A percentile compares a stretch with the other conserved stretches of the same genome.
These are phyloP conservation scores for Cladosporium colombiae DNA, from an alignment of 2,329 filamentous ascomycete species.

Conservation along the genomic window DNA sequence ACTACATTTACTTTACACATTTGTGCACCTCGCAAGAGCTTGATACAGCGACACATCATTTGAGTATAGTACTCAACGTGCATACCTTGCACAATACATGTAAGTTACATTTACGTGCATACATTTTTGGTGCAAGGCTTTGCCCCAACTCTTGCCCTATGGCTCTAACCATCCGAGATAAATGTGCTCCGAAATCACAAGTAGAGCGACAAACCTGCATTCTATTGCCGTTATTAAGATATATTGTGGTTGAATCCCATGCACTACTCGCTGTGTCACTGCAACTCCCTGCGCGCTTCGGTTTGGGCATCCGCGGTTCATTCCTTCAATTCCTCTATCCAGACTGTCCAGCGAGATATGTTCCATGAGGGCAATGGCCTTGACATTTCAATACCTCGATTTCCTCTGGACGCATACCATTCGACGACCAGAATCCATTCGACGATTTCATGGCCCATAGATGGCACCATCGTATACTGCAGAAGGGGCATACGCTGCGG, in stretches of 20 bases:
- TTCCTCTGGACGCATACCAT: background rate
- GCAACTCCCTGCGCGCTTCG: background rate
- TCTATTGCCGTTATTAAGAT: background rate
- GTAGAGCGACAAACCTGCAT: background rate
- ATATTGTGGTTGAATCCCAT: background rate
- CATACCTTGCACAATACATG: background rate
- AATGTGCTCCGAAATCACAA: background rate
- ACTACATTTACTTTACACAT: background rate
- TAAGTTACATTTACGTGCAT: background rate
- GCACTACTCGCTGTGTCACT: background rate
- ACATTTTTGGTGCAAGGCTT: background rate
- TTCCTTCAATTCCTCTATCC: too few relatives aligned
- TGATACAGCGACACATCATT: background rate
- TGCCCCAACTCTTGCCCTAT: background rate
- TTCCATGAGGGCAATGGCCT: too few relatives aligned
- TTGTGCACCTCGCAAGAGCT: background rate
- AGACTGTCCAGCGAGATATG: background rate
- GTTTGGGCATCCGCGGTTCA: background rate
- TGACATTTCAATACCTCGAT: too few relatives aligned
- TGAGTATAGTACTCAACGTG: background rate
- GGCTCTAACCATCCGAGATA: background rate
- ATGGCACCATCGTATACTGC: background rate
- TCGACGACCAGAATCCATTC: background rate
- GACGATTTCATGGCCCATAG: background rate
- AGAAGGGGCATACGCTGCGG: background rate